Base-by-base conservation (phyloP, 2,329 filamentous ascomycete genomes). In the Didymellaceae sp. region DNA sequence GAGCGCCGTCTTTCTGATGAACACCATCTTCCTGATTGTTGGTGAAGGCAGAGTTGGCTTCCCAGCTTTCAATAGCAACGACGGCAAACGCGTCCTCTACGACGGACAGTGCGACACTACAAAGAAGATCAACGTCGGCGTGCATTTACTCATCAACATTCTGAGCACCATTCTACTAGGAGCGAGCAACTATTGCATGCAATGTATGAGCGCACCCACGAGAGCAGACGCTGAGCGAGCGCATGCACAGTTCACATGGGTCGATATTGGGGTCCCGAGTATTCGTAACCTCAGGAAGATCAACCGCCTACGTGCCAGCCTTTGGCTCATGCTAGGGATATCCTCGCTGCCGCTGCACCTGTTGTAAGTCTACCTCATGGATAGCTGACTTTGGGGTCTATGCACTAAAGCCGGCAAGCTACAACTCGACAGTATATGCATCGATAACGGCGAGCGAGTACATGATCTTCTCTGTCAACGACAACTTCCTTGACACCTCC, bases 121-220 rank as follows among this genome's bases (percentile, higher is more conserved):
- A 17, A 33, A 46, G 8, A 14, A 10, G 2, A 22, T 37, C 24
- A 54, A 45, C 14, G 49, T 35, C 11, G 46, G 41, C 13, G 13
- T 78, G 0, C 80, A 82, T 61, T 58, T 82, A 17, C 45, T 73
- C 1, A 77, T 83, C 57, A 82, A 82, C 64, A 50, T 72, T 0
- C 61, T 80, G 20, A 74, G 74, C 20, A 80, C 78, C 0, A 35
- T 72, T 0, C 48, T 81, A 5, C 68, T 82, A 1, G 72, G 73
- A 1, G 77, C 77, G 2, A 78, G 75, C 25, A 81, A 80, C 57
- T 81, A 79, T 48, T 75, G 72, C 32, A 81, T 81, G 76, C 81
- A 83, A 51, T 69, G 76, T n/a, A 62, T 83, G 10, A 73, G 64
- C 17, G 73, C 80, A 1, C 80, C 81, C 0, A 33, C 14, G 3